Evolutionary conservation across 2,329 filamentous ascomycete genomes (phyloP).

Genomic region (Fusarium sp.): DNA sequence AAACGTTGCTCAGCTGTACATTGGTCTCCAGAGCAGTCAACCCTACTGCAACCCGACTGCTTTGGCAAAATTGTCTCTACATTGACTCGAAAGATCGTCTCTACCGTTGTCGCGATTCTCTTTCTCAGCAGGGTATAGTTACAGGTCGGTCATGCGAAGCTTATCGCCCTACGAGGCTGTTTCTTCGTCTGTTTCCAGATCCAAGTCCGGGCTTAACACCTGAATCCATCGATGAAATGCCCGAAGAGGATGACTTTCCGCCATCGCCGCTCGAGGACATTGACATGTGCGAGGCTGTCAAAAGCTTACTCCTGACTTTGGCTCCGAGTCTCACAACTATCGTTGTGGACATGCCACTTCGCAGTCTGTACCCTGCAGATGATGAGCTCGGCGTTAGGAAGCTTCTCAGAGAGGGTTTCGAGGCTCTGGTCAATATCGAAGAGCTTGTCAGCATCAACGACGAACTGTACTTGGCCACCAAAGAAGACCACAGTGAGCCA

Average conservation of each 20-base stretch:
- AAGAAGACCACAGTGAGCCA: not conserved
- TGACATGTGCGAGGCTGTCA: not conserved
- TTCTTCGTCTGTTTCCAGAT: not conserved
- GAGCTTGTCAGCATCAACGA: slow-evolving; percentile 43
- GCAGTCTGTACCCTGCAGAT: not conserved
- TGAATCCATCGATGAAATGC: not conserved
- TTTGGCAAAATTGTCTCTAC: not conserved
- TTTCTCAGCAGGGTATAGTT: not conserved
- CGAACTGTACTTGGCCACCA: slow-evolving; percentile 24
- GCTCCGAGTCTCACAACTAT: slow-evolving; percentile 23
- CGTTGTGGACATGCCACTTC: slow-evolving; percentile 42
- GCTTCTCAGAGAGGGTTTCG: slow-evolving; percentile 29
- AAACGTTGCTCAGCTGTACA: not conserved
- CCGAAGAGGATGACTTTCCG: not conserved
- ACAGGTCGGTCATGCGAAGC: not conserved
- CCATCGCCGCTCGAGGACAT: not conserved
- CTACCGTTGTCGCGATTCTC: not conserved
- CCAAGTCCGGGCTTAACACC: accelerated
- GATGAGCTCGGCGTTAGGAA: not conserved
- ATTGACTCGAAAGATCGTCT: not conserved
- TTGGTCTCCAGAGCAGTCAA: not conserved
- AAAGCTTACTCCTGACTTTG: slow-evolving; percentile 14
- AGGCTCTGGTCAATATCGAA: slow-evolving; percentile 39
- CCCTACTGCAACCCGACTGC: not conserved
- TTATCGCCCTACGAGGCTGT: not conserved